Conservation (phyloP, 2,329 filamentous ascomycete species). For the Verticillium isaacii region DNA sequence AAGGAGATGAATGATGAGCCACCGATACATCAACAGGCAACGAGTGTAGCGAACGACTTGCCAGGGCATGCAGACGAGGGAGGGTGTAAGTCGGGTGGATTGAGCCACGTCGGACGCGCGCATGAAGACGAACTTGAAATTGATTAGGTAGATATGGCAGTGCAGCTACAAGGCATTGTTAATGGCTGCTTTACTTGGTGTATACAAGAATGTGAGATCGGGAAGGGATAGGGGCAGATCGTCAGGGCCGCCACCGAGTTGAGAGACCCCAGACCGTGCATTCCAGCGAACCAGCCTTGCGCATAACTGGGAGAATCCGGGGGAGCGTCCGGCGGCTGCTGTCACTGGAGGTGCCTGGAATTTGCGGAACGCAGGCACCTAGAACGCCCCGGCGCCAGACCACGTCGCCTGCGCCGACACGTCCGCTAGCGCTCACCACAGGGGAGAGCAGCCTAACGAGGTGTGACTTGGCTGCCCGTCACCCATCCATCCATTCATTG, state of each 20-base stretch:
- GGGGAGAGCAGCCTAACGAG: not conserved
- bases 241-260: not conserved
- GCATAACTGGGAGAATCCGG: not conserved
- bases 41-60: too few relatives aligned
- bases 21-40: not conserved
- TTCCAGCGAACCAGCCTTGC: not conserved
- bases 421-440: not conserved
- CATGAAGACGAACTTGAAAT: too few relatives aligned
- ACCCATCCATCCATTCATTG: not conserved
- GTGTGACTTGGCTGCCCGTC: not conserved
- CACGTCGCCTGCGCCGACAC: not conserved
- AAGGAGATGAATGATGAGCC: not conserved
- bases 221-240: not conserved
- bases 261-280: not conserved
- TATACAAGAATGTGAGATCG: not conserved
- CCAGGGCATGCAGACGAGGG: too few relatives aligned
- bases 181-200: not conserved
- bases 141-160: too few relatives aligned
- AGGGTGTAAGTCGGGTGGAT: too few relatives aligned
- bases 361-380: not conserved
- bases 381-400: not conserved
- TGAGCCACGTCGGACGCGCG: too few relatives aligned
- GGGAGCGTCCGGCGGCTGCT: not conserved
- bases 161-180: not conserved
- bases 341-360: not conserved